A percentile compares a stretch with the other conserved stretches of the same genome.
phyloP scores from a whole-genome alignment of 495 filamentous ascomycete genomes.

The Melanomma pulvis-pyrius region DNA sequence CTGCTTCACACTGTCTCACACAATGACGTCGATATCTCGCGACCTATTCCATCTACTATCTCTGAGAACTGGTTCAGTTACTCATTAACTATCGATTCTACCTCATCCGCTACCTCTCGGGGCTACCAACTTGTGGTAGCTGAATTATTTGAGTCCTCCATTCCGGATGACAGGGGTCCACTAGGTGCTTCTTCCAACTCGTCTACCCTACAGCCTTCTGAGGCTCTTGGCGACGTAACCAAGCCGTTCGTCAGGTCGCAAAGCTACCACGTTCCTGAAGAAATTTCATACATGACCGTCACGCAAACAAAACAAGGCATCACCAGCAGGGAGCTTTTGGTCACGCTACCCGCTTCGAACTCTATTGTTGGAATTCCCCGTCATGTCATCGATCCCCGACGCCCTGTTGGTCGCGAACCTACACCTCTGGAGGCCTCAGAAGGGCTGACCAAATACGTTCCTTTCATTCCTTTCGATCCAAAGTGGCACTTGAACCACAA shows the following conservation, averaged over 20 bases:
- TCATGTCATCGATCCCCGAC: slow-evolving; percentile 77
- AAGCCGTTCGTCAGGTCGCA: slow-evolving; percentile 76
- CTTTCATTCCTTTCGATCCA: slow-evolving; percentile 81
- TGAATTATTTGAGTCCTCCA: slow-evolving; percentile 84
- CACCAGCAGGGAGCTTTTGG: slow-evolving; percentile 79
- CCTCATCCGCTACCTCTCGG: slow-evolving; percentile 60
- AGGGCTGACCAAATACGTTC: slow-evolving; percentile 74
- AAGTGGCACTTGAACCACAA: slow-evolving; percentile 80
- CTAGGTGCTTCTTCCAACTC: slow-evolving; percentile 69
- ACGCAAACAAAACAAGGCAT: slow-evolving; percentile 94
- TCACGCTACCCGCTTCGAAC: slow-evolving; percentile 68
- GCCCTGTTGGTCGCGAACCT: slow-evolving; percentile 82
- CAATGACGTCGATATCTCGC: slow-evolving; percentile 70
- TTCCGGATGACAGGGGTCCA: slow-evolving; percentile 82
- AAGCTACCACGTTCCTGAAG: slow-evolving; percentile 73
- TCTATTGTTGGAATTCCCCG: slow-evolving; percentile 80
- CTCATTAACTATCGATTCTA: slow-evolving; percentile 62
- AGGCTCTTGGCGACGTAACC: slow-evolving; percentile 48
- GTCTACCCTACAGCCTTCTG: slow-evolving; percentile 67
- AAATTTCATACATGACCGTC: slow-evolving; percentile 76
- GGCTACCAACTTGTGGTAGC: slow-evolving; percentile 86
- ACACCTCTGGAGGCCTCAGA: slow-evolving; percentile 78
- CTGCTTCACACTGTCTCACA: slow-evolving; percentile 73
- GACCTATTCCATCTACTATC: slow-evolving; percentile 74
- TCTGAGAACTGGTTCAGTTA: slow-evolving; percentile 97